Evolutionary conservation across 306 rosid genomes (phyloP), one percentile per base, ranked within the genome.

Genomic region (Cercis canadensis): DNA sequence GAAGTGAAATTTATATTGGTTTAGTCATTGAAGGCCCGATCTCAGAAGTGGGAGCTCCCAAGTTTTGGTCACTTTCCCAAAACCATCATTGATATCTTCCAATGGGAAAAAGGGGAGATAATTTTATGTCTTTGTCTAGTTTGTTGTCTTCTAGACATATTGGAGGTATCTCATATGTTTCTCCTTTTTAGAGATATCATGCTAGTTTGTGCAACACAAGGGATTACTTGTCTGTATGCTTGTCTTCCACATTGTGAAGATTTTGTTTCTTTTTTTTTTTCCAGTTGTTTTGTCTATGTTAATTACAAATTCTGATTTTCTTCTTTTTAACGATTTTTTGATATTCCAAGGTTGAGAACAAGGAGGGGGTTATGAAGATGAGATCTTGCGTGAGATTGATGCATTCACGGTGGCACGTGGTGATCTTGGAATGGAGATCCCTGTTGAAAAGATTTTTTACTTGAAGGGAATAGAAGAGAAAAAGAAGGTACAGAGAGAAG

Each of bases 321-420:
- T n/a, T 65, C 70, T 8, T 16, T 68, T 31, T 11, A 57, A 63
- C 19, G 24, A 39, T 83, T 29, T 50, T 70, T 13, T 78, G 79
- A 24, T 65, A 51, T 70, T 51, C 34, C 31, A 73, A 92, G 98
- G 96, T 92, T 83, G 98, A 92, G 87, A 92, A 92, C 73, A 95
- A 92, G 85, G 98, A 92, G 84, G 98, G 98, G 63, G 98, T 90
- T 57, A 51, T 92, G 84, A 92, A 92, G 98, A 92, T 70, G 98
- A 90, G 74, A 92, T 92, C 55, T 83, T 92, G 85, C 96, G 90
- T 2, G 98, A 92, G 87, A 92, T 96, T 55, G 98, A 89, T 80
- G 89, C 98, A 43, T 92, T 88, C 86, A 92, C 90, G 98, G 96
- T 92, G 81, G 98, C 98, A 13, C 96, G 98, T 72, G 98, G 98